Percentiles rank a stretch among this genome's conserved stretches.
Evolutionary conservation across 257 asterid species (phyloP).

Genomic region (Gardenia jasminoides): DNA sequence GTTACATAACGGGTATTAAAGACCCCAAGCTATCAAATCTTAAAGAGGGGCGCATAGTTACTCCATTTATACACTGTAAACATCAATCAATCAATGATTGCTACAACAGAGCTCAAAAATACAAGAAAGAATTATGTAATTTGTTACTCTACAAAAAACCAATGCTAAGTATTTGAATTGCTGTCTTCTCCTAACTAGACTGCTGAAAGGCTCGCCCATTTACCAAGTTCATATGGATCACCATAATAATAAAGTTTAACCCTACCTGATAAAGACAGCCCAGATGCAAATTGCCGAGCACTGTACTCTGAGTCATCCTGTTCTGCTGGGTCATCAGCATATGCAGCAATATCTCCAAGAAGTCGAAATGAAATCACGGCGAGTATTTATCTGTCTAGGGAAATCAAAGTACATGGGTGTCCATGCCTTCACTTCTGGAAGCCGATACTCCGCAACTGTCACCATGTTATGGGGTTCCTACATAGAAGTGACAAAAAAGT

Average conservation of each 20-base stretch:
- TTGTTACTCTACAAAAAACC: constrained; percentile 3
- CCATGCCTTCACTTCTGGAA: constrained; percentile 86
- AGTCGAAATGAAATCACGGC: constrained; percentile 72
- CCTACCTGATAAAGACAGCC: constrained; percentile 72
- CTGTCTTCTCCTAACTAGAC: constrained; percentile 34
- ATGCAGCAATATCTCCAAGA: constrained; percentile 81
- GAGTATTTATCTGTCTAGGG: constrained; percentile 68
- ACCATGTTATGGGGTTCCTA: constrained; percentile 85
- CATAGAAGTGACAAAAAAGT: not conserved
- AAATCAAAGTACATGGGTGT: constrained; percentile 93
- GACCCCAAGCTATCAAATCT: not conserved
- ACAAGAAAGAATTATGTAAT: not conserved
- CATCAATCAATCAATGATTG: not conserved
- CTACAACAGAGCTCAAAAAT: constrained; percentile 2
- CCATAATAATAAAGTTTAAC: constrained; percentile 82
- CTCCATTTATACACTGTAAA: not conserved
- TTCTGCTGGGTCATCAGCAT: constrained; percentile 76
- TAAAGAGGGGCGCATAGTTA: not conserved
- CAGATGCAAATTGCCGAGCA: constrained; percentile 62
- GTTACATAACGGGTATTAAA: not conserved
- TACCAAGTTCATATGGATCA: constrained; percentile 88
- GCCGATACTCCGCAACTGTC: constrained; percentile 69
- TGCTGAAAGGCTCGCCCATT: constrained; percentile 94
- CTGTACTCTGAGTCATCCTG: constrained; percentile 65
- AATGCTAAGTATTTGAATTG: not conserved